These are phyloP conservation scores for Xylariomycetidae sp. DNA, from an alignment of 2,329 filamentous ascomycete species.

Conservation along the genomic window DNA sequence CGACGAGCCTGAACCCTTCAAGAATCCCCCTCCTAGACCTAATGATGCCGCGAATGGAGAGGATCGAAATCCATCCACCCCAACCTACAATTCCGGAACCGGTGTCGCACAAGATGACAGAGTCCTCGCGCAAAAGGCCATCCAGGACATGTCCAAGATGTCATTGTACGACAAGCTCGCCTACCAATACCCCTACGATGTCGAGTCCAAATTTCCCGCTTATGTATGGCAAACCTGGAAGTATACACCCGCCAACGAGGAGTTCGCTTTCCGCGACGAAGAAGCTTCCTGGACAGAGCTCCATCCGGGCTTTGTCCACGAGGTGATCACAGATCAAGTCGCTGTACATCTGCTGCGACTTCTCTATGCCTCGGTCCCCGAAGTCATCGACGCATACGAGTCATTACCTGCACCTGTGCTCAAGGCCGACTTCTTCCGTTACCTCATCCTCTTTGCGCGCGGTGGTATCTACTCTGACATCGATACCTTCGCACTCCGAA, in stretches of 20 bases:
- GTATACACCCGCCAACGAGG: constrained; percentile 68
- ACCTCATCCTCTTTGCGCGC: constrained; percentile 60
- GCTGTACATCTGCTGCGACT: constrained; percentile 77
- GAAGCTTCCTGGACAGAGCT: constrained; percentile 86
- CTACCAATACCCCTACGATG: constrained; percentile 92
- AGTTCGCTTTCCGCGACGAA: constrained; percentile 76
- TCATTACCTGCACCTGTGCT: constrained; percentile 69
- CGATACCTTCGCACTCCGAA: constrained; percentile 80
- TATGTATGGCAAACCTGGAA: constrained; percentile 99
- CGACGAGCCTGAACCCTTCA: constrained; percentile 19
- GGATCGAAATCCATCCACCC: constrained; percentile 18
- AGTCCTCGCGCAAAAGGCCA: constrained; percentile 59
- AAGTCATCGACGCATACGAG: constrained; percentile 72
- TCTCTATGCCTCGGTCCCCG: constrained; percentile 78
- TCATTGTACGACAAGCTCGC: constrained; percentile 75
- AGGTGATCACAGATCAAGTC: constrained; percentile 90
- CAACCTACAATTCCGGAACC: constrained; percentile 10
- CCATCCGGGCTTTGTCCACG: constrained; percentile 90
- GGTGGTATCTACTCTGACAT: constrained; percentile 81
- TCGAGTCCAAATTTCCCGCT: constrained; percentile 83
- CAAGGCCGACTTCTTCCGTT: constrained; percentile 76
- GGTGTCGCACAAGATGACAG: constrained; percentile 5
- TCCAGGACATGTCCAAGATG: constrained; percentile 67
- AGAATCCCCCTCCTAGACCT: constrained; percentile 19
- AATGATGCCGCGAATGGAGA: too few relatives aligned